Evolutionary conservation across 2,329 filamentous ascomycete species (phyloP).

Genomic region (Alternaria brassicae): DNA sequence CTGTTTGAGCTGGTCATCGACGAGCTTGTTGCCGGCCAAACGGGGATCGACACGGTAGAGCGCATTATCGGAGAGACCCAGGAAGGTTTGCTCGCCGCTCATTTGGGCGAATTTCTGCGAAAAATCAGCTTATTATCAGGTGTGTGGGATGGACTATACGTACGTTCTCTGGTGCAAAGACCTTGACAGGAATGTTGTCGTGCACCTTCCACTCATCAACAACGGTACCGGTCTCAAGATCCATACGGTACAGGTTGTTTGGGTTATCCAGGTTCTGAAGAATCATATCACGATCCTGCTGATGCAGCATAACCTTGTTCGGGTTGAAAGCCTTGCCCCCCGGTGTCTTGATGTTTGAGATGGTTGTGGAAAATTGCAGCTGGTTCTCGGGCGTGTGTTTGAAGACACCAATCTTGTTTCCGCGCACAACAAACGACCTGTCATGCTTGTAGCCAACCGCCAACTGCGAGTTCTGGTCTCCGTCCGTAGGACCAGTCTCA

Average conservation of each 20-base stretch:
- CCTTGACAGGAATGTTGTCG: constrained; percentile 91
- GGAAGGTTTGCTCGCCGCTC: constrained; percentile 92
- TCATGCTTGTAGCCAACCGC: constrained; percentile 98
- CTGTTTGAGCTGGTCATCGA: constrained; percentile 91
- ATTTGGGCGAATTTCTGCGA: constrained; percentile 91
- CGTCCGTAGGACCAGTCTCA: constrained; percentile 71
- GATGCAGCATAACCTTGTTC: constrained; percentile 95
- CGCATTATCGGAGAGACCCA: constrained; percentile 91
- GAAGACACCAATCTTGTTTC: constrained; percentile 98
- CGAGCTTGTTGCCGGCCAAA: constrained; percentile 86
- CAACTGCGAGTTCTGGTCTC: constrained; percentile 89
- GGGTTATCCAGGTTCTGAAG: constrained; percentile 83
- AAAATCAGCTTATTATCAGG: constrained; percentile 31
- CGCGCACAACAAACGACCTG: constrained; percentile 93
- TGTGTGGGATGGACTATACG: constrained; percentile 29
- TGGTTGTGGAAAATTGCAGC: constrained; percentile 94
- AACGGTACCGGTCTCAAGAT: constrained; percentile 95
- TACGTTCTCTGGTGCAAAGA: constrained; percentile 87
- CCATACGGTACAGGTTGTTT: constrained; percentile 95
- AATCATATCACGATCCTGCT: constrained; percentile 88
- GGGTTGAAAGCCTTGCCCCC: constrained; percentile 83
- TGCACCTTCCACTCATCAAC: constrained; percentile 99
- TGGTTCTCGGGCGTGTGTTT: constrained; percentile 93
- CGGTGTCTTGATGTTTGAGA: constrained; percentile 92
- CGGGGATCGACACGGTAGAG: constrained; percentile 94